These are phyloP conservation scores for Cordyceps cicadae DNA, from an alignment of 2,329 filamentous ascomycete genomes.

Conservation along the genomic window DNA sequence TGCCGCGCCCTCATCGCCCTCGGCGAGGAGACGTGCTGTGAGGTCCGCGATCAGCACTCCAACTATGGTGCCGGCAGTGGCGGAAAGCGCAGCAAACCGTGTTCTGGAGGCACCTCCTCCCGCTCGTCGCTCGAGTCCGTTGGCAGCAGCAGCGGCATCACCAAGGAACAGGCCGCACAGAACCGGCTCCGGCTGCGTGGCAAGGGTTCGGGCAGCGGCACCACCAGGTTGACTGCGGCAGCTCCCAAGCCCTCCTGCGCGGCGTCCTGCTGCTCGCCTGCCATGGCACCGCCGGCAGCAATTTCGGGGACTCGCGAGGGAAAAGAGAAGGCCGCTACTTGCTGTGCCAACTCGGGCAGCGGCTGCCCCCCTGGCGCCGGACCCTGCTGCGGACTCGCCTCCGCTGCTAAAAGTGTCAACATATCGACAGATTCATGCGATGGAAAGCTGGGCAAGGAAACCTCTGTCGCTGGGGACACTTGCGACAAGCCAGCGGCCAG, in stretches of 20 bases:
- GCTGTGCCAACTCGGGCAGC: background rate
- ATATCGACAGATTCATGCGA: background rate
- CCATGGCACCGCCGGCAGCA: background rate
- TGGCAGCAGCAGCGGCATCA: background rate
- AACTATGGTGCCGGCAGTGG: slow-evolving; percentile 17
- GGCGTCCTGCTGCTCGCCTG: background rate
- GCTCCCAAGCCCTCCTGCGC: background rate
- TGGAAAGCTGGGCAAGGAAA: background rate
- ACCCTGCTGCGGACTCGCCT: background rate
- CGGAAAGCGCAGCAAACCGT: slow-evolving; percentile 9
- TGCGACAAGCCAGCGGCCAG: background rate
- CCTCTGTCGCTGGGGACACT: background rate
- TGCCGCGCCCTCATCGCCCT: slow-evolving; percentile 44
- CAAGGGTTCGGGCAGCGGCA: slow-evolving; percentile 14
- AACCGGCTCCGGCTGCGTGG: slow-evolving; percentile 11
- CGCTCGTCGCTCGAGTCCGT: background rate
- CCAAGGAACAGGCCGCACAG: slow-evolving; percentile 8
- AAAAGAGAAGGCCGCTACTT: background rate
- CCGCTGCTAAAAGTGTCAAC: background rate
- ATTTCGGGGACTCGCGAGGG: background rate
- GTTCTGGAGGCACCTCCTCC: background rate
- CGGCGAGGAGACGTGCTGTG: slow-evolving; percentile 44
- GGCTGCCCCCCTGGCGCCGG: background rate
- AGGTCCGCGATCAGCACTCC: slow-evolving; percentile 15
- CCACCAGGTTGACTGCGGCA: background rate